phyloP scores from a whole-genome alignment of 176 grass and related monocot species.

The Calamus simplicifolius region DNA sequence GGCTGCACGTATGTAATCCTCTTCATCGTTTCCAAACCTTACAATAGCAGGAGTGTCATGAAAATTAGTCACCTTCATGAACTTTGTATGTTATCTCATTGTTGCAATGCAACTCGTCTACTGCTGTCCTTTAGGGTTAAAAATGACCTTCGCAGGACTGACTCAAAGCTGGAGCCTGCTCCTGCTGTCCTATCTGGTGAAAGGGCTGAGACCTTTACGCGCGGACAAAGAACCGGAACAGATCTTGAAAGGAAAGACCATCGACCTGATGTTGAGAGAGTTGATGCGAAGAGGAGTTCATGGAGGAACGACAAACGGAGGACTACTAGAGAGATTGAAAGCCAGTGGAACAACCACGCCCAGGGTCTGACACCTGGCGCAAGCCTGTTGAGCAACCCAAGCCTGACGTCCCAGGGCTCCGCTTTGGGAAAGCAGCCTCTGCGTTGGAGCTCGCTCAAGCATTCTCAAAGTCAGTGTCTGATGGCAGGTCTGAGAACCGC shows the following conservation, averaged over 20 bases:
- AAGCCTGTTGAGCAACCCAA: slow-evolving; percentile 62
- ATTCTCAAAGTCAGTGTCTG: slow-evolving; percentile 72
- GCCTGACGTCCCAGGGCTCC: slow-evolving; percentile 37
- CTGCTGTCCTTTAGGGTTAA: slow-evolving; percentile 39
- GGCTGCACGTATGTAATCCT: no score
- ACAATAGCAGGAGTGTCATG: no score
- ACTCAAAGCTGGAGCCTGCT: slow-evolving; percentile 47
- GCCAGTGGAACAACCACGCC: slow-evolving; percentile 44
- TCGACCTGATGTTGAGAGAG: slow-evolving; percentile 11
- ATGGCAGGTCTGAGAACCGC: slow-evolving; percentile 26
- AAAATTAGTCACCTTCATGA: no score
- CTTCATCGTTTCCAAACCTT: no score
- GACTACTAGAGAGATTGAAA: slow-evolving; percentile 43
- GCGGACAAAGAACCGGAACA: slow-evolving; percentile 47
- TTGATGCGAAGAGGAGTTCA: slow-evolving; percentile 37
- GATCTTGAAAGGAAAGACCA: slow-evolving; percentile 61
- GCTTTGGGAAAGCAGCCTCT: slow-evolving; percentile 63
- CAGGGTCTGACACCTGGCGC: slow-evolving; percentile 77
- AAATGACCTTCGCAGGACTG: slow-evolving; percentile 61
- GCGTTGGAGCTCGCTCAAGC: slow-evolving; percentile 86
- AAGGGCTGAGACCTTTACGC: slow-evolving; percentile 38
- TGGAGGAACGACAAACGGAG: slow-evolving; percentile 50
- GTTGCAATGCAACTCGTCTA: background rate
- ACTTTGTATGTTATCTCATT: no score
- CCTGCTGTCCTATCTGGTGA: slow-evolving; percentile 30